Evolutionary conservation across 1,284 basidiomycete species (phyloP).

Genomic region (Sporisorium graminicola): DNA sequence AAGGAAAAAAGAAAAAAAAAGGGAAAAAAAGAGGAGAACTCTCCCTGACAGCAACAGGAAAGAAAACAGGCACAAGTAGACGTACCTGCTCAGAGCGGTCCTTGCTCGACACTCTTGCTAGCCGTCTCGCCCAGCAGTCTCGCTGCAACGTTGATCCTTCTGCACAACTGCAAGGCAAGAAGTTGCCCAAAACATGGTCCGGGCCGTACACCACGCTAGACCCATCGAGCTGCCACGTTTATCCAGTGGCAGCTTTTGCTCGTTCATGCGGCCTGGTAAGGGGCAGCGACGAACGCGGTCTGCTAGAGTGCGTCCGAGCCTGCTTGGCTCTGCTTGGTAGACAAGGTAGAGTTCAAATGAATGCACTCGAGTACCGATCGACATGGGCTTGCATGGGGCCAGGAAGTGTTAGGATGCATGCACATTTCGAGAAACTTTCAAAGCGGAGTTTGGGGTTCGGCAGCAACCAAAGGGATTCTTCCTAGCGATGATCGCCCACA

Average conservation of each 20-base stretch:
- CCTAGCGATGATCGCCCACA: neutral
- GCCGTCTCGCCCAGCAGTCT: neutral
- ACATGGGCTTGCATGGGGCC: constrained; percentile 4
- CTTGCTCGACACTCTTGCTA: neutral
- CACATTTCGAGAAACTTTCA: neutral
- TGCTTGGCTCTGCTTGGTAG: neutral
- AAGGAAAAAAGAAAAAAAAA: too few relatives aligned
- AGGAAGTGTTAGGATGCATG: neutral
- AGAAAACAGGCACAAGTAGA: neutral
- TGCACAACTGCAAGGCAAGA: neutral
- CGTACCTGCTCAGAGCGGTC: too few relatives aligned
- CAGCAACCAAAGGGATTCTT: neutral
- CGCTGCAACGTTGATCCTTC: neutral
- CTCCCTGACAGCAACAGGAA: neutral
- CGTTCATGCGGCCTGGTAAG: neutral
- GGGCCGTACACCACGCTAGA: neutral
- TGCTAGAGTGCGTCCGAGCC: constrained; percentile 1
- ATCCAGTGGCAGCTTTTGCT: neutral
- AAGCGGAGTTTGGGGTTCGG: neutral
- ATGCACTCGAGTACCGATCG: constrained; percentile 4
- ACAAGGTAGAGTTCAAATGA: constrained; percentile 10
- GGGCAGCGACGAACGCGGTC: neutral
- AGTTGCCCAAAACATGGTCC: neutral
- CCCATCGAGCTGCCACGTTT: neutral
- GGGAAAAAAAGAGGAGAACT: neutral